phyloP scores from a whole-genome alignment of 2,329 filamentous ascomycete genomes.

The Iodosphaeria phyllophila region DNA sequence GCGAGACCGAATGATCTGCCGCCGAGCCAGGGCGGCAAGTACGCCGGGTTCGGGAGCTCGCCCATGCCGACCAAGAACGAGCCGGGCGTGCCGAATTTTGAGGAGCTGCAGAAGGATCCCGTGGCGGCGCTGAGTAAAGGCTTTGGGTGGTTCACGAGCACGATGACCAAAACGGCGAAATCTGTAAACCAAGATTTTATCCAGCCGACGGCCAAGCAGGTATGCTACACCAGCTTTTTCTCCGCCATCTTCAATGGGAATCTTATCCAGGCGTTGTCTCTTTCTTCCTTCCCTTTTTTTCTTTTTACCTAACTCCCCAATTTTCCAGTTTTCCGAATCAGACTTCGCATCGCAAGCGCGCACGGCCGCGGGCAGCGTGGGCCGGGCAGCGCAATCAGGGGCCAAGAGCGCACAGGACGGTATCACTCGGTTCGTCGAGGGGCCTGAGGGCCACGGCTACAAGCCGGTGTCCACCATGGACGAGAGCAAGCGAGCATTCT shows the following conservation, averaged over 20 bases:
- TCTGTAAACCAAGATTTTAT: slow-evolving; percentile 82
- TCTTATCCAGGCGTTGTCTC: too few relatives aligned
- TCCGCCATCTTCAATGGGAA: too few relatives aligned
- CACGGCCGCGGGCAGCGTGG: slow-evolving; percentile 45
- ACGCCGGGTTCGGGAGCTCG: slow-evolving; percentile 72
- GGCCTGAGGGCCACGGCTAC: slow-evolving; percentile 24
- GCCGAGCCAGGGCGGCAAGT: slow-evolving; percentile 86
- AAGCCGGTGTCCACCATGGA: slow-evolving; percentile 31
- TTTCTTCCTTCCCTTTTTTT: neutral
- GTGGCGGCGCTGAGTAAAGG: slow-evolving; percentile 77
- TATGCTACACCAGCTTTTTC: slow-evolving; percentile 18
- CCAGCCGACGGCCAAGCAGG: slow-evolving; percentile 79
- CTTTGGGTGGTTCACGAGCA: slow-evolving; percentile 83
- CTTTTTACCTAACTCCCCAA: neutral
- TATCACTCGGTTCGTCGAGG: slow-evolving; percentile 79
- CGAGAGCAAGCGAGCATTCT: slow-evolving; percentile 65
- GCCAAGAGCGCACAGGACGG: slow-evolving; percentile 60
- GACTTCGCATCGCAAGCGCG: slow-evolving; percentile 55
- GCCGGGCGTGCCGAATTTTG: slow-evolving; percentile 44
- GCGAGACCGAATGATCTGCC: slow-evolving; percentile 53
- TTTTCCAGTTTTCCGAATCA: slow-evolving; percentile 53
- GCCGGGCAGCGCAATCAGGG: slow-evolving; percentile 45
- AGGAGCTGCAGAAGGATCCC: slow-evolving; percentile 83
- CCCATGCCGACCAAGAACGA: slow-evolving; percentile 31
- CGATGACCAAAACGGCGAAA: slow-evolving; percentile 79